Percentiles rank a stretch among this genome's conserved stretches.
These are phyloP conservation scores for Phytophthora uliginosa DNA, from an alignment of 352 stramenopile genomes.

Conservation along the genomic window DNA sequence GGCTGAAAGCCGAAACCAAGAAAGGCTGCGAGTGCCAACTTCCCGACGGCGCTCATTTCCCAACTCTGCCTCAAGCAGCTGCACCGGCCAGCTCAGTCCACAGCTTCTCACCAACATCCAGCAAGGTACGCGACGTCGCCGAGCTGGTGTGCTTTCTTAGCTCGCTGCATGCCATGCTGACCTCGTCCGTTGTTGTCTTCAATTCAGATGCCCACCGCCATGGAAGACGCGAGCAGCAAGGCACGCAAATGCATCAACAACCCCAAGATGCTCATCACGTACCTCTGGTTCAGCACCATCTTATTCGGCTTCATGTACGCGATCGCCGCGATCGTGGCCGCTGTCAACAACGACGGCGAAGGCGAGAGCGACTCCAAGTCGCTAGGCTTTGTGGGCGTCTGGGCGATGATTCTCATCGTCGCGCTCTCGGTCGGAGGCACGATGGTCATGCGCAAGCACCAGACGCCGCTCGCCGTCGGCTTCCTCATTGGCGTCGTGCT, in stretches of 20 bases:
- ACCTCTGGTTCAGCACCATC: conserved; percentile 87
- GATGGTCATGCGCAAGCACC: conserved; percentile 92
- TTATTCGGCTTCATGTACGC: conserved; percentile 90
- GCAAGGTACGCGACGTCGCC: conserved; percentile 18
- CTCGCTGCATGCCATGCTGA: conserved; percentile 9
- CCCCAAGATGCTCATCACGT: conserved; percentile 88
- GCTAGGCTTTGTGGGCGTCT: conserved; percentile 85
- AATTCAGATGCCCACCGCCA: conserved; percentile 64
- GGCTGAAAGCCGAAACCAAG: conserved; percentile 20
- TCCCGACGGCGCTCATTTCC: conserved; percentile 14
- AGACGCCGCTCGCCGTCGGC: conserved; percentile 86
- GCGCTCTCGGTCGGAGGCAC: conserved; percentile 86
- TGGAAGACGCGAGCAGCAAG: conserved; percentile 65
- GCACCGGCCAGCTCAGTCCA: conserved; percentile 5
- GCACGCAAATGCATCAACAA: conserved; percentile 81
- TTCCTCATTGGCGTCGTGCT: conserved; percentile 93
- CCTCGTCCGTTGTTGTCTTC: not conserved
- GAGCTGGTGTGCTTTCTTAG: not conserved
- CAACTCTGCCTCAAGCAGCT: conserved; percentile 31
- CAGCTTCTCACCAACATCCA: conserved; percentile 1
- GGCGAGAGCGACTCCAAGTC: conserved; percentile 80
- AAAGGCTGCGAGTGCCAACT: conserved; percentile 23
- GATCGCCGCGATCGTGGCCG: conserved; percentile 86
- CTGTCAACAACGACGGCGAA: conserved; percentile 80
- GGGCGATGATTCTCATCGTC: conserved; percentile 87